Evolutionary conservation across 148 eudicot genomes (phyloP).

Genomic region (Rhododendron mucronatum): DNA sequence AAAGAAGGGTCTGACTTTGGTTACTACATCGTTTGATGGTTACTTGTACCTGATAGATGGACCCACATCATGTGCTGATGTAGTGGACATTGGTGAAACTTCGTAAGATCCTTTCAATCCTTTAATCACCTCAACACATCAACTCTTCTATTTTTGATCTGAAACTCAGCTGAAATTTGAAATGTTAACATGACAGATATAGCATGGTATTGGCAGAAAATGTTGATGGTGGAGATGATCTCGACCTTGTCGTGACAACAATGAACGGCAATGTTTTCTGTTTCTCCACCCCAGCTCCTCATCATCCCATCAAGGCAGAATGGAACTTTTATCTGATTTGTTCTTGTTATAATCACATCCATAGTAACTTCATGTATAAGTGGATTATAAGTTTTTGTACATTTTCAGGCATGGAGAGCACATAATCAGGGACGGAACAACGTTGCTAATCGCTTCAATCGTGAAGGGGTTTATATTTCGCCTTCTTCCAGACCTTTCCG

Average conservation of each 20-base stretch:
- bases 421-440: constrained; percentile 81
- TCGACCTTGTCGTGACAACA: constrained; percentile 95
- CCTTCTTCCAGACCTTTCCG: constrained; percentile 83
- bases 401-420: constrained; percentile 77
- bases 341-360: background rate
- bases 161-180: constrained; percentile 7
- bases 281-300: constrained; percentile 91
- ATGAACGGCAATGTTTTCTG: constrained; percentile 99
- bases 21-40: constrained; percentile 95
- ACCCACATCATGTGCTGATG: constrained; percentile 95
- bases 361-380: background rate
- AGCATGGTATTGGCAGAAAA: constrained; percentile 99
- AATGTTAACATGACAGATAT: constrained; percentile 58
- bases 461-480: constrained; percentile 77
- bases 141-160: background rate
- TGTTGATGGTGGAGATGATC: constrained; percentile 98
- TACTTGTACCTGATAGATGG: constrained; percentile 96
- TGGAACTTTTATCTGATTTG: background rate
- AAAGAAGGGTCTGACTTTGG: constrained; percentile 85
- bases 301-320: constrained; percentile 89
- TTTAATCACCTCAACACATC: background rate
- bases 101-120: constrained; percentile 55
- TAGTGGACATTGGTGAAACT: constrained; percentile 96
- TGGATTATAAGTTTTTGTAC: background rate
- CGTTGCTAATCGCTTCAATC: constrained; percentile 60